Conservation (phyloP, 768 basidiomycete genomes). For the Boletus vinaceobasis region DNA sequence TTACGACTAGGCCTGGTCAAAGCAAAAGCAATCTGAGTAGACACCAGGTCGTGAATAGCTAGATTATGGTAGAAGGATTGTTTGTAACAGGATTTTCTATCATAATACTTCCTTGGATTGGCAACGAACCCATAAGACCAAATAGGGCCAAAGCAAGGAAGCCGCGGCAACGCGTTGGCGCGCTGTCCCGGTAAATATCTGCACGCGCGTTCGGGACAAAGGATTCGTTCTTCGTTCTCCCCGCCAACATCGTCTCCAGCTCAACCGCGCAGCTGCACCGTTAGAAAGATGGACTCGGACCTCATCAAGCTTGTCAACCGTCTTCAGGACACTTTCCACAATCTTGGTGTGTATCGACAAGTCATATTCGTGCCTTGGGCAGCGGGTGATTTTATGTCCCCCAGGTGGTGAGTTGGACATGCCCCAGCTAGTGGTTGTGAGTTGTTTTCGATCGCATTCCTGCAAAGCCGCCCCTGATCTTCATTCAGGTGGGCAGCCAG, state of each 20-base stretch:
- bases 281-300: conserved; percentile 77
- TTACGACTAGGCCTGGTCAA: conserved; percentile 73
- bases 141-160: conserved; percentile 26
- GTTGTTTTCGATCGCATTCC: conserved; percentile 28
- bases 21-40: conserved; percentile 79
- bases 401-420: conserved; percentile 87
- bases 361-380: conserved; percentile 4
- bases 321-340: conserved; percentile 90
- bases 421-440: conserved; percentile 86
- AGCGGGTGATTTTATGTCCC: conserved; percentile 8
- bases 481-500: conserved; percentile 84
- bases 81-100: conserved; percentile 6
- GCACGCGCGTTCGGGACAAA: conserved; percentile 24
- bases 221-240: not conserved
- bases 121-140: conserved; percentile 6
- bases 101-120: not conserved
- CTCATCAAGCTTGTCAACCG: conserved; percentile 93
- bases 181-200: conserved; percentile 2
- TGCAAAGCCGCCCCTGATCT: not conserved
- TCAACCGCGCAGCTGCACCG: not conserved
- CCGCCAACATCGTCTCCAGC: conserved; percentile 3
- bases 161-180: conserved; percentile 34
- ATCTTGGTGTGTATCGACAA: conserved; percentile 59
- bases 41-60: conserved; percentile 15
- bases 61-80: conserved; percentile 27